These are phyloP conservation scores for Claviceps maximensis DNA, from an alignment of 2,329 filamentous ascomycete species.

Conservation along the genomic window DNA sequence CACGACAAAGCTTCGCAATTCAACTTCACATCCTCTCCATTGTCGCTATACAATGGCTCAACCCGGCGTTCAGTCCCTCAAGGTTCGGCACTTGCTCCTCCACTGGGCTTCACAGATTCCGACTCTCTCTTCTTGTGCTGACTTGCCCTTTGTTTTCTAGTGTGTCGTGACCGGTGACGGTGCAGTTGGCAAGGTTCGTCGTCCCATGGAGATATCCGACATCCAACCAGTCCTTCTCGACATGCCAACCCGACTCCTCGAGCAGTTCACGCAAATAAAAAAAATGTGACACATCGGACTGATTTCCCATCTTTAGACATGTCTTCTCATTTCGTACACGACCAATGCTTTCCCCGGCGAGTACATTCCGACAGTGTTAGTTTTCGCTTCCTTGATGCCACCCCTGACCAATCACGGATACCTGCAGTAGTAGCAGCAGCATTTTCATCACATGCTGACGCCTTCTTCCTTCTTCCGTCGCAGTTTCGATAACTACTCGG, in stretches of 20 bases:
- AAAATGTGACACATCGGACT: neutral
- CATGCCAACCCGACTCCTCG: conserved; percentile 1
- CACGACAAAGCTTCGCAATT: neutral
- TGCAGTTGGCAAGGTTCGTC: conserved; percentile 73
- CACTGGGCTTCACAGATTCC: neutral
- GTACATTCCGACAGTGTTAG: conserved; percentile 96
- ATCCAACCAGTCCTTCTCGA: neutral
- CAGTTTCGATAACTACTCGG: conserved; percentile 98
- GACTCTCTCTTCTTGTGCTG: conserved; percentile 12
- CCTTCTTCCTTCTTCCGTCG: conserved; percentile 5
- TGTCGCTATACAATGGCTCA: conserved; percentile 48
- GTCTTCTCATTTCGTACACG: conserved; percentile 96
- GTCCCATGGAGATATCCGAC: conserved; percentile 1
- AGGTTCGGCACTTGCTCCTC: conserved; percentile 51
- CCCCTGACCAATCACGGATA: conserved; percentile 2
- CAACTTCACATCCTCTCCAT: neutral
- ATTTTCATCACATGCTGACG: conserved; percentile 1
- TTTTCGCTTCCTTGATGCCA: conserved; percentile 12
- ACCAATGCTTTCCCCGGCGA: conserved; percentile 99
- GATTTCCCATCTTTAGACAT: conserved; percentile 52
- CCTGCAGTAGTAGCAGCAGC: neutral
- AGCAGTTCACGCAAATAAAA: neutral
- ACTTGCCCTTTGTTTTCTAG: conserved; percentile 31
- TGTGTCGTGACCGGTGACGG: conserved; percentile 98
- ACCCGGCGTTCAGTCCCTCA: conserved; percentile 78